phyloP scores from a whole-genome alignment of 1,284 basidiomycete species.

The Hymenochaete sp. region DNA sequence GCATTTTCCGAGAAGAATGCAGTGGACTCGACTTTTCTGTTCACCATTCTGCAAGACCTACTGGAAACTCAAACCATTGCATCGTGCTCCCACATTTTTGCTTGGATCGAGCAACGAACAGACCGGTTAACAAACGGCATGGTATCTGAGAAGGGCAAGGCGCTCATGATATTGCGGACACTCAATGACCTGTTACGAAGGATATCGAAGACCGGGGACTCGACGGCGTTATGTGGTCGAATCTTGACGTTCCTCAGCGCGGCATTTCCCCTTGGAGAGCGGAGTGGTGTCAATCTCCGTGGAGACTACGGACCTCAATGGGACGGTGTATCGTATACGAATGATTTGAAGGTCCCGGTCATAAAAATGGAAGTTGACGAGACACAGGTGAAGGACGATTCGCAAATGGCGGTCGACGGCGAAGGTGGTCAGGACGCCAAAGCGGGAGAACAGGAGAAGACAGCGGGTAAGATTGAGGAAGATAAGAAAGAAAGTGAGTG shows the following conservation, averaged over 20 bases:
- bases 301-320: conserved; percentile 80
- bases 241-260: conserved; percentile 80
- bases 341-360: too few species aligned
- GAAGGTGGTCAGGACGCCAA: conserved; percentile 32
- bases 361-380: conserved; percentile 26
- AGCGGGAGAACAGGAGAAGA: conserved; percentile 35
- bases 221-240: conserved; percentile 79
- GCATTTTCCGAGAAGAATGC: conserved; percentile 64
- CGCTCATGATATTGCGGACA: conserved; percentile 72
- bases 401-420: too few species aligned
- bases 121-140: conserved; percentile 61
- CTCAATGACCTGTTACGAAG: conserved; percentile 82
- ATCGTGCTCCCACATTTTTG: conserved; percentile 76
- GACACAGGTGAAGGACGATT: too few species aligned
- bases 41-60: conserved; percentile 63
- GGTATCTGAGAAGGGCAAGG: conserved; percentile 80
- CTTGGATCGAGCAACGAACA: conserved; percentile 71
- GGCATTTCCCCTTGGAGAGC: conserved; percentile 80
- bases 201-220: conserved; percentile 73
- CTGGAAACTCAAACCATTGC: conserved; percentile 74
- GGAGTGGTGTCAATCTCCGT: conserved; percentile 83
- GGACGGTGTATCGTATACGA: conserved; percentile 45
- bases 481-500: conserved; percentile 53
- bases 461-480: conserved; percentile 26
- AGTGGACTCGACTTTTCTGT: conserved; percentile 45